phyloP scores from a whole-genome alignment of 2,329 filamentous ascomycete species.

The Amphichorda felina region DNA sequence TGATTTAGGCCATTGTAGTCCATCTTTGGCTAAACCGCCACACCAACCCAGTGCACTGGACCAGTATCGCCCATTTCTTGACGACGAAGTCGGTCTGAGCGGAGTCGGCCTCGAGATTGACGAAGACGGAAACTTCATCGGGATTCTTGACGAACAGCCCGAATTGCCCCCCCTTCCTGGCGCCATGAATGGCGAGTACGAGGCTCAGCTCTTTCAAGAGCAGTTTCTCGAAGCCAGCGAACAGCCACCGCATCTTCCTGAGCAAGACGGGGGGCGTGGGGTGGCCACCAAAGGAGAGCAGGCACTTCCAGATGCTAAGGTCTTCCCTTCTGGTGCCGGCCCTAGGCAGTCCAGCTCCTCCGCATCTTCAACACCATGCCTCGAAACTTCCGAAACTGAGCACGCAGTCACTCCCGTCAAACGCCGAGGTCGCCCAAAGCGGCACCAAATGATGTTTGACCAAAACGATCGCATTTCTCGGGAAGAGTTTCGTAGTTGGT shows the following conservation, averaged over 20 bases:
- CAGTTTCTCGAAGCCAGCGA: not conserved
- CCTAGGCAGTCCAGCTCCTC: slow-evolving; percentile 4
- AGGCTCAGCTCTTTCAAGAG: slow-evolving; percentile 5
- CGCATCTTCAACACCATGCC: slow-evolving; percentile 7
- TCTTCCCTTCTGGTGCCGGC: slow-evolving; percentile 13
- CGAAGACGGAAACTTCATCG: slow-evolving; percentile 35
- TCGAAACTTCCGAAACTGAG: slow-evolving; percentile 10
- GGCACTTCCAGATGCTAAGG: slow-evolving; percentile 23
- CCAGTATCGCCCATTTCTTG: slow-evolving; percentile 20
- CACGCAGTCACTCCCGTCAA: slow-evolving; percentile 7
- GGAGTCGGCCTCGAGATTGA: slow-evolving; percentile 38
- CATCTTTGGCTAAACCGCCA: slow-evolving; percentile 13
- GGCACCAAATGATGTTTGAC: slow-evolving; percentile 16
- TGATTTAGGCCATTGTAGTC: slow-evolving; percentile 19
- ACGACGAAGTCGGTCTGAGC: slow-evolving; percentile 25
- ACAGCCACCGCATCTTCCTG: not conserved
- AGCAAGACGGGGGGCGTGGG: slow-evolving; percentile 5
- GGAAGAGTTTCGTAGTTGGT: slow-evolving; percentile 26
- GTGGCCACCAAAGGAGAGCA: slow-evolving; percentile 24
- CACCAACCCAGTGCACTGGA: slow-evolving; percentile 8
- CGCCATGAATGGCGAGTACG: slow-evolving; percentile 1
- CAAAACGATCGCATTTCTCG: slow-evolving; percentile 19
- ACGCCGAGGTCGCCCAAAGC: slow-evolving; percentile 10
- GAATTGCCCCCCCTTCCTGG: slow-evolving; percentile 29
- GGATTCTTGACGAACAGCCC: slow-evolving; percentile 25